These are phyloP conservation scores for Botrytis fragariae DNA, from an alignment of 2,329 filamentous ascomycete species.

Conservation along the genomic window DNA sequence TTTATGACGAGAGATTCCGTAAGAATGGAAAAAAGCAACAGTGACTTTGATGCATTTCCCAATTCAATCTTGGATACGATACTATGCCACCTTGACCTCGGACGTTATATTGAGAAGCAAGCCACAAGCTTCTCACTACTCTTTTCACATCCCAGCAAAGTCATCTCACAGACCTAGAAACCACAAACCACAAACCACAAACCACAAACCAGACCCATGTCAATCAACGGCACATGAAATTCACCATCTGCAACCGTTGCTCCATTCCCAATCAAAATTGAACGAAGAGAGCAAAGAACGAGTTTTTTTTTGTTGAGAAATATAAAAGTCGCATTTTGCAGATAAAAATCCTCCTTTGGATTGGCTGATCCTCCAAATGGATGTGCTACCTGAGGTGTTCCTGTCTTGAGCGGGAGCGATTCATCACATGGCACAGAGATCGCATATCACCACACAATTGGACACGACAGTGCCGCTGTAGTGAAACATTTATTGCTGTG, in stretches of 20 bases:
- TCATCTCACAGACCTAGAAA: neutral
- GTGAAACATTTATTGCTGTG: constrained; percentile 11
- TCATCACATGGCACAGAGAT: constrained; percentile 23
- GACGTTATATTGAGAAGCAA: constrained; percentile 14
- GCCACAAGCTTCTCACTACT: neutral
- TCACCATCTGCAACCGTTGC: constrained; percentile 3
- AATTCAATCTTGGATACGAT: neutral
- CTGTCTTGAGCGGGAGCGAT: constrained; percentile 17
- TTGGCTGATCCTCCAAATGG: constrained; percentile 2
- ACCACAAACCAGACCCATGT: neutral
- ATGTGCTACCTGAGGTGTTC: constrained; percentile 18
- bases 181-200: constrained; percentile 9
- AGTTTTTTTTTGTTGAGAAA: constrained; percentile 5
- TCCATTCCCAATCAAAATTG: neutral
- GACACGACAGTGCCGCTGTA: constrained; percentile 19
- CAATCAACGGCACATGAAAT: constrained; percentile 11
- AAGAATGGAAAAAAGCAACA: neutral
- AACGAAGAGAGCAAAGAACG: neutral
- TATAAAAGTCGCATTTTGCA: neutral
- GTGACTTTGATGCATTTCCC: neutral
- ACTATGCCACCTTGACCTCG: neutral
- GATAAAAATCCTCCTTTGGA: neutral
- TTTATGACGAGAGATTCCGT: neutral
- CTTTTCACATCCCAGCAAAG: neutral
- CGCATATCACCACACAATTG: constrained; percentile 18